These are phyloP conservation scores for Boletus tomentosulus DNA, from an alignment of 768 basidiomycete genomes.

Conservation along the genomic window DNA sequence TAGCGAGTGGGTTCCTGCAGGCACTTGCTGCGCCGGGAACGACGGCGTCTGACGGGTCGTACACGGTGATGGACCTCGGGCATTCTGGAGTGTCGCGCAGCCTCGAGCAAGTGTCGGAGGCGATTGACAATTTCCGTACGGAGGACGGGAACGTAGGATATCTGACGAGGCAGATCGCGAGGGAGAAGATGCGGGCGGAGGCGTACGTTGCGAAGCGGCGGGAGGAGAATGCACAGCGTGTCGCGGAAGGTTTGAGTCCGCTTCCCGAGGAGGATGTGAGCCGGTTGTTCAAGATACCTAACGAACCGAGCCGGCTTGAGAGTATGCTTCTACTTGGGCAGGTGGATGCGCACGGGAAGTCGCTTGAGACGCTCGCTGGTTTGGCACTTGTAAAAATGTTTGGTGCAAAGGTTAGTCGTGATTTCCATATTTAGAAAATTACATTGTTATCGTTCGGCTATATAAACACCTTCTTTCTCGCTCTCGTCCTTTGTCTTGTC, in stretches of 20 bases:
- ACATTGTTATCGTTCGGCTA: neutral
- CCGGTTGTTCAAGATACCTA: slow-evolving; percentile 82
- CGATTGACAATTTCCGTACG: slow-evolving; percentile 79
- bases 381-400: slow-evolving; percentile 82
- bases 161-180: slow-evolving; percentile 79
- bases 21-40: slow-evolving; percentile 47
- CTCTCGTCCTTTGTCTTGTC: slow-evolving; percentile 4
- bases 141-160: slow-evolving; percentile 93
- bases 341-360: slow-evolving; percentile 82
- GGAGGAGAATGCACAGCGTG: slow-evolving; percentile 78
- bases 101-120: slow-evolving; percentile 81
- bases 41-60: slow-evolving; percentile 47
- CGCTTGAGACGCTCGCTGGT: slow-evolving; percentile 59
- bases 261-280: slow-evolving; percentile 84
- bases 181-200: slow-evolving; percentile 80
- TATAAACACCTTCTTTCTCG: neutral
- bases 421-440: neutral
- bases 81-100: slow-evolving; percentile 66
- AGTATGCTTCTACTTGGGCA: slow-evolving; percentile 83
- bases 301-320: slow-evolving; percentile 85
- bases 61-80: slow-evolving; percentile 67
- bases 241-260: slow-evolving; percentile 79
- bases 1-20: slow-evolving; percentile 75
- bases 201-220: slow-evolving; percentile 77
- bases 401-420: slow-evolving; percentile 38